Conservation (phyloP, 1,139 yeast genomes). For the Citeromyces siamensis region DNA sequence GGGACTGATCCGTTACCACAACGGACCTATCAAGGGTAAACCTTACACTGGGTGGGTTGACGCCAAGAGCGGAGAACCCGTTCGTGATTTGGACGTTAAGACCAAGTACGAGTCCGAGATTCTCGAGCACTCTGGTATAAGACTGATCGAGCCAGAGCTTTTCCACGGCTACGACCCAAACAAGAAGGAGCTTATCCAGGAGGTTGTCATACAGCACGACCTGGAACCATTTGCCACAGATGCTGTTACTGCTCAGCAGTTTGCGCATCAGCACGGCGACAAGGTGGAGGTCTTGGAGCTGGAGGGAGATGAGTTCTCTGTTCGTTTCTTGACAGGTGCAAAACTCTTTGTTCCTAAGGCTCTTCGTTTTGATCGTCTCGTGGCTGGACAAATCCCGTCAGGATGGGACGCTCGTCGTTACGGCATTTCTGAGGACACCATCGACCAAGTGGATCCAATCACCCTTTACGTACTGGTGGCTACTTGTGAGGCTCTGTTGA, state of each 20-base stretch:
- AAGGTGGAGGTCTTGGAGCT: slow-evolving; percentile 87
- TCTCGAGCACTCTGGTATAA: slow-evolving; percentile 89
- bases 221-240: slow-evolving; percentile 93
- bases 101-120: slow-evolving; percentile 80
- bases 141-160: slow-evolving; percentile 91
- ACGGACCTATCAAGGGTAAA: slow-evolving; percentile 84
- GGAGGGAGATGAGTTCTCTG: slow-evolving; percentile 85
- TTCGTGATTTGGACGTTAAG: slow-evolving; percentile 91
- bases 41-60: slow-evolving; percentile 96
- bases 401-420: slow-evolving; percentile 96
- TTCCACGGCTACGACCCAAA: slow-evolving; percentile 91
- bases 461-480: slow-evolving; percentile 88
- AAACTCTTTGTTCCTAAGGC: slow-evolving; percentile 91
- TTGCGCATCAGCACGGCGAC: slow-evolving; percentile 88
- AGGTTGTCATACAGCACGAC: slow-evolving; percentile 91
- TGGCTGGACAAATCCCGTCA: slow-evolving; percentile 97
- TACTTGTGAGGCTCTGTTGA: slow-evolving; percentile 86
- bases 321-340: slow-evolving; percentile 86
- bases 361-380: slow-evolving; percentile 85
- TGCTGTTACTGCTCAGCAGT: slow-evolving; percentile 90
- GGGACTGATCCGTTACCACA: slow-evolving; percentile 87
- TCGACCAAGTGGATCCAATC: slow-evolving; percentile 91
- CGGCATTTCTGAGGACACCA: slow-evolving; percentile 90
- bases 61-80: slow-evolving; percentile 84
- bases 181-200: slow-evolving; percentile 87